These are phyloP conservation scores for Gracilaria gracilis DNA, from an alignment of 23 red algal genomes.

Conservation along the genomic window DNA sequence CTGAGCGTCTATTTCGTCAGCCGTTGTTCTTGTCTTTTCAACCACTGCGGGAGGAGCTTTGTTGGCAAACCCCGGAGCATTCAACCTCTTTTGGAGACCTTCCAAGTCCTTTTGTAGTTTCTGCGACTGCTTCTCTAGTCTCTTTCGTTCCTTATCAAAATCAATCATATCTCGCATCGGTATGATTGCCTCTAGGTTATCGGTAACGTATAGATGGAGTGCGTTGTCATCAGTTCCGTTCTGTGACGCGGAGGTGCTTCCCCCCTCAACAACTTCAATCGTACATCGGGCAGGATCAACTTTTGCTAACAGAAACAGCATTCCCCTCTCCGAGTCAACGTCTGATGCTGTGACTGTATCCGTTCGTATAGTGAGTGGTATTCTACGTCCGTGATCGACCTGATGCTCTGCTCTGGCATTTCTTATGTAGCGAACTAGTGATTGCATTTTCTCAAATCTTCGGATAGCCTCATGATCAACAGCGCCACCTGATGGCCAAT, in stretches of 20 bases:
- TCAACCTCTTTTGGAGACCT: conserved; percentile 75
- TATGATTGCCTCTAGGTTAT: conserved; percentile 72
- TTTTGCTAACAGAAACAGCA: conserved; percentile 80
- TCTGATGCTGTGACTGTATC: conserved; percentile 47
- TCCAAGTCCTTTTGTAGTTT: conserved; percentile 80
- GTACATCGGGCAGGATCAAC: conserved; percentile 57
- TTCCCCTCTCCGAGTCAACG: conserved; percentile 57
- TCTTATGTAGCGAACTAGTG: conserved; percentile 83
- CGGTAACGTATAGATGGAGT: conserved; percentile 78
- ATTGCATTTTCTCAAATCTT: conserved; percentile 85
- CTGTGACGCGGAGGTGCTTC: conserved; percentile 3
- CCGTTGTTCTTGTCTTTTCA: conserved; percentile 60
- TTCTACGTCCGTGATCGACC: conserved; percentile 70
- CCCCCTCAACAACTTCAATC: conserved; percentile 34
- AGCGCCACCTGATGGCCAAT: conserved; percentile 78
- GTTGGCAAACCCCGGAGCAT: conserved; percentile 82
- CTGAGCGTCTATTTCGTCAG: conserved; percentile 67
- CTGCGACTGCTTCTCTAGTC: conserved; percentile 86
- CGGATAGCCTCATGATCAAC: conserved; percentile 53
- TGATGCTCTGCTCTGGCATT: conserved; percentile 92
- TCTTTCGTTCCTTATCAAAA: conserved; percentile 79
- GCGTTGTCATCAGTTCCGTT: conserved; percentile 21
- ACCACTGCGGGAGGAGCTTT: conserved; percentile 89
- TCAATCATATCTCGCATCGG: conserved; percentile 88
- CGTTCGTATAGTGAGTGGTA: conserved; percentile 68